Evolutionary conservation across 2,329 filamentous ascomycete genomes (phyloP), one percentile per base, ranked within the genome.

Genomic region (Elsinoe perseae): DNA sequence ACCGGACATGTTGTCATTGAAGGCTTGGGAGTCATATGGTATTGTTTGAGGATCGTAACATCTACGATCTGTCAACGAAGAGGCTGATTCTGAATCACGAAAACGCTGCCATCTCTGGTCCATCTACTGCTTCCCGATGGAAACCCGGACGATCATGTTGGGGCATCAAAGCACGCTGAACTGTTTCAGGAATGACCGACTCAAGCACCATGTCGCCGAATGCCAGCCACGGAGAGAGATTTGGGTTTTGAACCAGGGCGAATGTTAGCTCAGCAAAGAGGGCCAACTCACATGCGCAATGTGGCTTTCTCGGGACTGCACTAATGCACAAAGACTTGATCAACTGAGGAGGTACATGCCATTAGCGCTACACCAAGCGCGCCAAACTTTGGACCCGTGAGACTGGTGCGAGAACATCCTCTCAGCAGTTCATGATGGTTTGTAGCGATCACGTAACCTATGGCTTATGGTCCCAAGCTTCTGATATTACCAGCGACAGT

Each of bases 41-140:
- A 50, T 30, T 20, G 20, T 36, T 52, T 25, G 30, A 34, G 30
- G 18, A 34, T 52, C 48, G 48, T 16, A 4, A 20, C 20, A 34
- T 52, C 32, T 25, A 52, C 30, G 48, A 52, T 38, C 48, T 52
- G 7, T 18, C 12, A 52, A 21, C 10, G 30, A n/a, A 36, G 40
- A 50, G 44, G 25, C 44, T 34, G 48, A 28, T 36, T 52, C 48
- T 25, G 48, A 36, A 10, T 32, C 28, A 36, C 48, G 30, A 38
- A 34, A 38, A 34, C 48, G 25, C 44, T 30, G 4, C 44, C 48
- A 52, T 52, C 48, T 34, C 20, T 52, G 48, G 48, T 34, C 28
- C 48, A 38, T 52, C 48, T n/a, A 44, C 48, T 28, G 25, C 18
- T 52, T 38, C 30, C 48, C 48, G 48, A 38, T 12, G 48, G 30